A percentile compares a stretch with the other conserved stretches of the same genome.
These are phyloP conservation scores for Malus hybrid DNA, from an alignment of 331 rosid species.

Conservation along the genomic window DNA sequence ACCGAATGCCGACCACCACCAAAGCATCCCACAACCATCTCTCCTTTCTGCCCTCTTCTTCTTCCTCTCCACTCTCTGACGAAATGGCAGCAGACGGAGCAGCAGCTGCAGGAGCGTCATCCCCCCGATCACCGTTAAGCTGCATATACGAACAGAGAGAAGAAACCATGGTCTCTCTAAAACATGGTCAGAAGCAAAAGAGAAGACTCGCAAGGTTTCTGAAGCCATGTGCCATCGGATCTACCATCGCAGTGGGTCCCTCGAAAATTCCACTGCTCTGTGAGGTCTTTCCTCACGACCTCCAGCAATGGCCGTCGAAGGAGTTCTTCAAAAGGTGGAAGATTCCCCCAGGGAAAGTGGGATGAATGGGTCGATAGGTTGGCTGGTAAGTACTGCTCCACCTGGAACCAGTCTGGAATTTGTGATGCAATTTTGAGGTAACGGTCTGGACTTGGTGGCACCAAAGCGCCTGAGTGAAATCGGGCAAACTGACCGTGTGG, in stretches of 20 bases:
- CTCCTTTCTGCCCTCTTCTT: not conserved
- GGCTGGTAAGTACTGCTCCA: not conserved
- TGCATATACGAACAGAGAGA: conserved; percentile 2
- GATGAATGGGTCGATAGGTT: not conserved
- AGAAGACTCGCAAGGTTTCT: not conserved
- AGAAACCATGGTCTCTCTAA: conserved; percentile 14
- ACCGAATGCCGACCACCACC: too few species aligned
- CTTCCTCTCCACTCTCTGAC: not conserved
- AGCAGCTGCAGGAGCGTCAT: not conserved
- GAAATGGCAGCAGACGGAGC: not conserved
- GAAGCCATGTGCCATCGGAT: not conserved
- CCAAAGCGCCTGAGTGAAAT: conserved; percentile 62
- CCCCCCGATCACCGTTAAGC: not conserved
- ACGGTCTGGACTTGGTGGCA: conserved; percentile 18
- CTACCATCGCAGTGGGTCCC: not conserved
- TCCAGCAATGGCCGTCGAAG: not conserved
- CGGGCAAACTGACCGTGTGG: conserved; percentile 68
- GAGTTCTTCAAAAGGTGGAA: conserved; percentile 23
- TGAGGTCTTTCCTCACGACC: not conserved
- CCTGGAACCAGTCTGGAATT: conserved; percentile 22
- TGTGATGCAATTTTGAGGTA: conserved; percentile 30
- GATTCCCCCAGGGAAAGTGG: conserved; percentile 15
- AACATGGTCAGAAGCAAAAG: not conserved
- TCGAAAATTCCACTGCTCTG: not conserved
- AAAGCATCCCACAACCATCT: too few species aligned